Conservation (phyloP, 352 stramenopile genomes). For the Aphanomyces astaci region DNA sequence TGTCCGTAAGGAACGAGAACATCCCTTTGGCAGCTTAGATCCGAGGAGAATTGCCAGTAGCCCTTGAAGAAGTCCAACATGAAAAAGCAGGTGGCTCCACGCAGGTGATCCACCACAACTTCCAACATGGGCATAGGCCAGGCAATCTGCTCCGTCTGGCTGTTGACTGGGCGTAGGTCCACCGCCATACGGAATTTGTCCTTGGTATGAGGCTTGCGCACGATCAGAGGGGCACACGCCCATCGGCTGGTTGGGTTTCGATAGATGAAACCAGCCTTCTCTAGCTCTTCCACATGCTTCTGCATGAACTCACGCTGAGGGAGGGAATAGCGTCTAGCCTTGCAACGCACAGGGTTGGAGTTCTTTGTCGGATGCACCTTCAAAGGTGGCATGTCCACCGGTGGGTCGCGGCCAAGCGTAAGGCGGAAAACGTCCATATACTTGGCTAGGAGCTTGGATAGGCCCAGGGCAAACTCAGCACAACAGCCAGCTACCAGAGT, state of each 20-base stretch:
- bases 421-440: background rate
- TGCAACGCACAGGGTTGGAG: background rate
- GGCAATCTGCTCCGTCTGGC: background rate
- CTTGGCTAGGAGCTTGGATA: background rate
- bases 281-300: background rate
- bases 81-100: background rate
- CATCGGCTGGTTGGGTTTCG: background rate
- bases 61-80: background rate
- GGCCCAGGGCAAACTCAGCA: background rate
- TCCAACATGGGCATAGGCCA: background rate
- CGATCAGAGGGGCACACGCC: background rate
- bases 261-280: background rate
- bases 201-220: background rate
- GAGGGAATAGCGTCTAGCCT: background rate
- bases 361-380: background rate
- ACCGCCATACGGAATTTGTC: background rate
- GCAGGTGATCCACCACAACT: background rate
- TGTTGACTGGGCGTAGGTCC: background rate
- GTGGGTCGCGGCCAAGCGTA: background rate
- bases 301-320: background rate
- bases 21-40: background rate
- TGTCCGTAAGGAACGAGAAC: background rate
- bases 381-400: background rate
- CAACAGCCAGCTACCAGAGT: background rate
- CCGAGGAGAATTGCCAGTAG: background rate